Percentiles rank a stretch among this genome's conserved stretches.
Conservation (phyloP, 345 rosid species). For the Dipteronia dyeriana region DNA sequence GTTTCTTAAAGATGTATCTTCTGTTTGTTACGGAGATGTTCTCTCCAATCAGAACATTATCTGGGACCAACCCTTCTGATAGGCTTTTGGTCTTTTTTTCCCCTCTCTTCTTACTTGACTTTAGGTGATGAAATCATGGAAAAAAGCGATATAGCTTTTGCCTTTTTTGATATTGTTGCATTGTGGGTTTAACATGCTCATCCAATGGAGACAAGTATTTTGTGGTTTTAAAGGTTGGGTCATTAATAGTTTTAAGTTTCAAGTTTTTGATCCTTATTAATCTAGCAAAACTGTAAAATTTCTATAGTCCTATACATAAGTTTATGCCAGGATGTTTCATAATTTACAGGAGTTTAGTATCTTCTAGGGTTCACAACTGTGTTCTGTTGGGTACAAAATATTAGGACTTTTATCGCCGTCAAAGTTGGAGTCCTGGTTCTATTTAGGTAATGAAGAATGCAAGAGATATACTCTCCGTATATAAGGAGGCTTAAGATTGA, state of each 20-base stretch:
- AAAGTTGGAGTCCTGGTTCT: background rate
- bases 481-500: background rate
- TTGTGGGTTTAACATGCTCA: too few species aligned
- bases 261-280: too few species aligned
- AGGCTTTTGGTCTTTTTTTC: too few species aligned
- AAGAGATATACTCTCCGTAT: background rate
- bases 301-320: too few species aligned
- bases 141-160: background rate
- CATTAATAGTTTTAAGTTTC: too few species aligned
- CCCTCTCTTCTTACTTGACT: background rate
- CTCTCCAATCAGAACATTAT: background rate
- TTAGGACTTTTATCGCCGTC: background rate
- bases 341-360: background rate
- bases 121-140: background rate
- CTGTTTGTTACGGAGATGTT: background rate
- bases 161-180: too few species aligned
- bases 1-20: background rate
- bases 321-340: too few species aligned
- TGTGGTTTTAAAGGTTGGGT: too few species aligned
- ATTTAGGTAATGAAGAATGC: background rate
- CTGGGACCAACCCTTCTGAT: too few species aligned
- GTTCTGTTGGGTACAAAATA: too few species aligned
- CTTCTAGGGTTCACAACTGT: background rate
- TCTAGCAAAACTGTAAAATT: too few species aligned
- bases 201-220: too few species aligned